Evolutionary conservation across 1,284 basidiomycete genomes (phyloP), one percentile per base, ranked within the genome.

Genomic region (Puccinia hordei): DNA sequence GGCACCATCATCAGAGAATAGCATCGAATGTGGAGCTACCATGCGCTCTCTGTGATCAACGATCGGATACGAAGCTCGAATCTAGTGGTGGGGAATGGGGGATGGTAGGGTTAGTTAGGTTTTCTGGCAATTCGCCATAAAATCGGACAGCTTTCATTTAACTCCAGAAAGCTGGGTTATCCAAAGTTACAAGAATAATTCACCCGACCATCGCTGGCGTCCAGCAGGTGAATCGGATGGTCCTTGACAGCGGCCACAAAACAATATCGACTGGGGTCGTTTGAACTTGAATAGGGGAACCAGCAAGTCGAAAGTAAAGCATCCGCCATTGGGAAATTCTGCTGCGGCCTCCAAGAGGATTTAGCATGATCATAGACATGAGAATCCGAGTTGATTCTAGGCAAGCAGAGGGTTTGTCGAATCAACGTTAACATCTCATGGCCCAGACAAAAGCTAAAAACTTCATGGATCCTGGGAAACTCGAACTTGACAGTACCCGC

Each of bases 31-130:
- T 0, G 95, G 93, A 0, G 93, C 93, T 68, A 96, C 87, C 81
- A 93, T 90, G 46, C 94, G 89, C 86, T 97, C 95, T 22, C 91
- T 88, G 83, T 98, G 94, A 85, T 97, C 94, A 22, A 97, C 89
- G 55, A 97, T 95, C 55, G 88, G 89, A 85, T 98, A 97, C 0
- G 92, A 93, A 0, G 94, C 94, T n/a, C 94, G 89, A 17, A 92
- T 88, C 93, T 94, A 81, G 2, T 27, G 59, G 19, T 24, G 24
- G 57, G 13, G 3, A 71, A 27, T 30, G 65, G 51, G 44, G 30
- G 55, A 77, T 68, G 49, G n/a, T 19, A 51, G 38, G 9, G 24
- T 27, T 17, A 53, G 44, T 19, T 19, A 57, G 30, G 22, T 27
- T 81, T 49, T 49, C 46, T 49, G 46, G 17, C 30, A 81, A 59